Evolutionary conservation across 2,329 filamentous ascomycete genomes (phyloP).

Genomic region (Fusarium praegraminearum): DNA sequence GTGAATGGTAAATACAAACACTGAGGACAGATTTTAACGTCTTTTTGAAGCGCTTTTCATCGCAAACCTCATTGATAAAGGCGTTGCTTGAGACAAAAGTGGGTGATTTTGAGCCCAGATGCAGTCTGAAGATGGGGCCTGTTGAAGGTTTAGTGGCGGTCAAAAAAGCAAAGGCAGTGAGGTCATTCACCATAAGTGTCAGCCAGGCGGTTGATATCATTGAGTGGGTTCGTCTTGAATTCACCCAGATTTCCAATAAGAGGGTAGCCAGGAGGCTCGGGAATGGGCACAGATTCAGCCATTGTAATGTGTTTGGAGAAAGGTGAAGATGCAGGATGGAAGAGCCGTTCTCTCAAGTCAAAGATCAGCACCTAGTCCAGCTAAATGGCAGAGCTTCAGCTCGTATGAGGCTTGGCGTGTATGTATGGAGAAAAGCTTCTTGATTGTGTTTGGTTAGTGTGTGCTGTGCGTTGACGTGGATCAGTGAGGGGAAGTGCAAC

Average conservation of each 20-base stretch:
- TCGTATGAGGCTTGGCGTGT: slow-evolving; percentile 11
- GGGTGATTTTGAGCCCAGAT: slow-evolving; percentile 24
- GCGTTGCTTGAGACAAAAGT: slow-evolving; percentile 65
- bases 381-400: neutral
- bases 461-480: neutral
- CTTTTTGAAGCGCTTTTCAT: slow-evolving; percentile 76
- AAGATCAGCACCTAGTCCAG: neutral
- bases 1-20: slow-evolving; percentile 40
- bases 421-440: slow-evolving; percentile 17
- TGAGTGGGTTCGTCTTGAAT: slow-evolving; percentile 69
- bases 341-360: neutral
- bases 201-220: slow-evolving; percentile 67
- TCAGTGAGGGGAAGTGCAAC: neutral
- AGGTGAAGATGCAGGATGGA: neutral
- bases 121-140: slow-evolving; percentile 43
- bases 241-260: slow-evolving; percentile 74
- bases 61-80: slow-evolving; percentile 72
- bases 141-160: slow-evolving; percentile 10
- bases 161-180: neutral
- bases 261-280: slow-evolving; percentile 72
- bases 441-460: slow-evolving; percentile 5
- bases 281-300: slow-evolving; percentile 63
- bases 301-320: slow-evolving; percentile 37
- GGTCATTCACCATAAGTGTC: slow-evolving; percentile 70
- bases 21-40: slow-evolving; percentile 61